A percentile compares a stretch with the other conserved stretches of the same genome.
These are phyloP conservation scores for Trametes cingulata DNA, from an alignment of 768 basidiomycete genomes.

Conservation along the genomic window DNA sequence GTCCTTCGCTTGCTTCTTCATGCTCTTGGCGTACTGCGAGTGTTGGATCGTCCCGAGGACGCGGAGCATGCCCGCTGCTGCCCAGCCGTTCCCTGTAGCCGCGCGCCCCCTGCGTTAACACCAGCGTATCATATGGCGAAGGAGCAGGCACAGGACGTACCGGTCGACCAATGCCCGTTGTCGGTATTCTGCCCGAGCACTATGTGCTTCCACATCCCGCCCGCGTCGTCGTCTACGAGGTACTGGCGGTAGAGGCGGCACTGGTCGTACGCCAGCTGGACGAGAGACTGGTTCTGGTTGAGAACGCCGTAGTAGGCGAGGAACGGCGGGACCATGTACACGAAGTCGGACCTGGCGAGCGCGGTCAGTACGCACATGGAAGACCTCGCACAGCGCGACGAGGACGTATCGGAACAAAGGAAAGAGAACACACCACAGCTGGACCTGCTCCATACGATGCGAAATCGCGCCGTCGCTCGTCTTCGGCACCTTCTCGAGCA, in stretches of 20 bases:
- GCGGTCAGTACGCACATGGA: neutral
- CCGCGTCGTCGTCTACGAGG: slow-evolving; percentile 50
- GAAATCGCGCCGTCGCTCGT: slow-evolving; percentile 80
- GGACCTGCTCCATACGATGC: slow-evolving; percentile 66
- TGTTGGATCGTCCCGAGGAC: slow-evolving; percentile 74
- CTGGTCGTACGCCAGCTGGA: slow-evolving; percentile 58
- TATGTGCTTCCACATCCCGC: slow-evolving; percentile 78
- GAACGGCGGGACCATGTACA: slow-evolving; percentile 88
- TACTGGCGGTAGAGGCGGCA: slow-evolving; percentile 70
- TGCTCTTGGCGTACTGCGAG: slow-evolving; percentile 51
- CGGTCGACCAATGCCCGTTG: slow-evolving; percentile 78
- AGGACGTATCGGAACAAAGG: neutral
- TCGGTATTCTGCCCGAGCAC: slow-evolving; percentile 57
- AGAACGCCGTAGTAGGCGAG: slow-evolving; percentile 79
- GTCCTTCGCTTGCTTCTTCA: slow-evolving; percentile 56
- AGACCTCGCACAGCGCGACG: neutral
- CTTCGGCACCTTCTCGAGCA: slow-evolving; percentile 56
- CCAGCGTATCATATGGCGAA: no score
- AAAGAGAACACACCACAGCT: slow-evolving; percentile 59
- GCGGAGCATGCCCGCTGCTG: slow-evolving; percentile 82
- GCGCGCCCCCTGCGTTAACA: no score
- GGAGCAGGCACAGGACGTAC: slow-evolving; percentile 40
- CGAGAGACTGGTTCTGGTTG: slow-evolving; percentile 55
- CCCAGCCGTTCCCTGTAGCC: slow-evolving; percentile 80
- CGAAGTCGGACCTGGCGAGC: slow-evolving; percentile 65